Evolutionary conservation across 1,284 basidiomycete species (phyloP).

Genomic region (Trichosporon sp.): DNA sequence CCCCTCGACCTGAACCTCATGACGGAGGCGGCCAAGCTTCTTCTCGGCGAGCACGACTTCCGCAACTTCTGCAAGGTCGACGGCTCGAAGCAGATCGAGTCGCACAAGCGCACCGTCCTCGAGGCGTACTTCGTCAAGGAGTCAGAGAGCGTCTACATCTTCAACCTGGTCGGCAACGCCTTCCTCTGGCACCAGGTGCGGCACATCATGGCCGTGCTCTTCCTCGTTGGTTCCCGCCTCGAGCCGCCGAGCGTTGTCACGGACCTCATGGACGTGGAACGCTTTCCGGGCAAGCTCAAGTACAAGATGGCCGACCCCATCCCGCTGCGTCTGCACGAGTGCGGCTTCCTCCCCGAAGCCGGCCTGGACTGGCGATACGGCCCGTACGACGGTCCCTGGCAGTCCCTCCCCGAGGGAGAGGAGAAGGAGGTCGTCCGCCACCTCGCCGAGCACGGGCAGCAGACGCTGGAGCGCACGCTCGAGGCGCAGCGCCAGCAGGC

Average conservation of each 20-base stretch:
- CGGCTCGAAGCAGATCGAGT: slow-evolving; percentile 85
- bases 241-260: slow-evolving; percentile 74
- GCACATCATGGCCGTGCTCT: slow-evolving; percentile 90
- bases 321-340: slow-evolving; percentile 91
- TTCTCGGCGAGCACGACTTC: slow-evolving; percentile 93
- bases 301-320: slow-evolving; percentile 92
- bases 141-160: slow-evolving; percentile 61
- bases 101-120: slow-evolving; percentile 53
- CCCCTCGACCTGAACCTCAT: slow-evolving; percentile 74
- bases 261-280: slow-evolving; percentile 68
- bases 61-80: slow-evolving; percentile 96
- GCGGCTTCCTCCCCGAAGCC: slow-evolving; percentile 69
- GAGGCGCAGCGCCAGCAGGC: slow-evolving; percentile 45
- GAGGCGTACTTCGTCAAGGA: slow-evolving; percentile 46
- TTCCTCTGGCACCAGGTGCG: slow-evolving; percentile 98
- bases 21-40: slow-evolving; percentile 69
- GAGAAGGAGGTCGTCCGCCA: slow-evolving; percentile 27
- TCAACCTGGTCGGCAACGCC: slow-evolving; percentile 85
- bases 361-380: slow-evolving; percentile 74
- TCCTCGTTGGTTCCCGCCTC: slow-evolving; percentile 81
- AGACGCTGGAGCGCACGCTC: slow-evolving; percentile 47
- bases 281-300: slow-evolving; percentile 72
- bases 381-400: slow-evolving; percentile 54
- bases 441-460: slow-evolving; percentile 39
- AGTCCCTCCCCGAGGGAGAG: slow-evolving; percentile 27